Conservation (phyloP, 2,329 filamentous ascomycete species). For the Blastomyces emzantsi region DNA sequence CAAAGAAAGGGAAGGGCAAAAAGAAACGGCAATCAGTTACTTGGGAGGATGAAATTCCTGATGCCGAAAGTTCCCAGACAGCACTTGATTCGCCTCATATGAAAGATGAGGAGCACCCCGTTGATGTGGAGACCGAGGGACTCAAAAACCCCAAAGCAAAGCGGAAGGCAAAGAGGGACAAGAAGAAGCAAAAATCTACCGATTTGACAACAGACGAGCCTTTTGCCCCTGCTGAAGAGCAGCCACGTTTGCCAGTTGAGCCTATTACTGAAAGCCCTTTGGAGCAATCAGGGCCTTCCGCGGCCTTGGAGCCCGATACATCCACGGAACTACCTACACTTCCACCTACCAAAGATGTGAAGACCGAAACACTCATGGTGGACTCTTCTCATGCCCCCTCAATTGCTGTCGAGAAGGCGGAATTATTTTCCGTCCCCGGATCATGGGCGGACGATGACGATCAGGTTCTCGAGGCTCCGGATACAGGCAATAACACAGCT, state of each 20-base stretch:
- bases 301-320: not conserved
- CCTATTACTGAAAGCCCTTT: not conserved
- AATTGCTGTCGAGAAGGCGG: not conserved
- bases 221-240: not conserved
- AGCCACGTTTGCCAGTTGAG: not conserved
- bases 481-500: slow-evolving; percentile 21
- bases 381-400: not conserved
- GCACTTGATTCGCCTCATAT: not conserved
- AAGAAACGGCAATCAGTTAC: slow-evolving; percentile 9
- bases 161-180: slow-evolving; percentile 22
- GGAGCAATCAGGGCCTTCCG: not conserved
- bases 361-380: not conserved
- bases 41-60: slow-evolving; percentile 1
- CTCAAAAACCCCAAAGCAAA: slow-evolving; percentile 28
- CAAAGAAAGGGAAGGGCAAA: slow-evolving; percentile 16
- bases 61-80: not conserved
- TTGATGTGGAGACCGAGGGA: slow-evolving; percentile 9
- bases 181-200: slow-evolving; percentile 7
- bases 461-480: slow-evolving; percentile 16
- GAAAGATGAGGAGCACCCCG: not conserved
- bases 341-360: not conserved
- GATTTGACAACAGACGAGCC: slow-evolving; percentile 2
- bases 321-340: not conserved
- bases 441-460: slow-evolving; percentile 14
- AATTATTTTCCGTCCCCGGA: not conserved